Base-by-base conservation (phyloP, 108 stramenopile species). In the Skeletonema potamos region DNA sequence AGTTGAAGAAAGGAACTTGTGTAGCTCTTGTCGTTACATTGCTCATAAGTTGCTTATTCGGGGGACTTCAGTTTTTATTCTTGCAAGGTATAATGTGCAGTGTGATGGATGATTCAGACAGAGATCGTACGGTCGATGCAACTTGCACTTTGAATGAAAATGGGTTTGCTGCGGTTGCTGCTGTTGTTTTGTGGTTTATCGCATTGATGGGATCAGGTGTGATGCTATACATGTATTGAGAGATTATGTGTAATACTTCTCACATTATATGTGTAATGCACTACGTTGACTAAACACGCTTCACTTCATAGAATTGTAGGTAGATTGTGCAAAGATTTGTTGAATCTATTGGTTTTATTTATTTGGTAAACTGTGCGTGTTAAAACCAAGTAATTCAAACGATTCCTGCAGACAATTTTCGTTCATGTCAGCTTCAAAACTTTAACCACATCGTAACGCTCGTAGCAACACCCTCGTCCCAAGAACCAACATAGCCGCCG, bases 1-100 rank as follows among this genome's bases (percentile, higher is more conserved):
- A 70, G 65, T 15, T 81, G 64, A 81, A 71, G 64, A 66, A 55
- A 17, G 39, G 43, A 39, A 57, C 43, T 2, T 81, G 73, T 69
- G 66, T 41, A 13, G 43, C 32, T 1, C 33, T 62, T 28, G 63
- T 54, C 13, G 13, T 41, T 12, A 33, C 68, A 1, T 68, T 79
- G 26, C 22, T 82, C 22, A 8, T 79, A 1, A 57, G 65, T 8
- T 56, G 77, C 20, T 32, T 82, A 3, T 56, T 37, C 39, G 77
- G 74, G 59, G 82, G 82, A 6, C 61, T 82, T 54, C 77, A 79
- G 34, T 74, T 82, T 33, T 37, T 82, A 29, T 44, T 82, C 17
- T n/a, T 82, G 44, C 54, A 54, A 22, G 74, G 82, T 41, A 27
- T 57, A 43, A 20, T 79, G 17, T 82, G 82, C 32, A 64, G 20